These are phyloP conservation scores for Stentor roeselii DNA, from an alignment of 73 alveolate genomes.

Conservation along the genomic window DNA sequence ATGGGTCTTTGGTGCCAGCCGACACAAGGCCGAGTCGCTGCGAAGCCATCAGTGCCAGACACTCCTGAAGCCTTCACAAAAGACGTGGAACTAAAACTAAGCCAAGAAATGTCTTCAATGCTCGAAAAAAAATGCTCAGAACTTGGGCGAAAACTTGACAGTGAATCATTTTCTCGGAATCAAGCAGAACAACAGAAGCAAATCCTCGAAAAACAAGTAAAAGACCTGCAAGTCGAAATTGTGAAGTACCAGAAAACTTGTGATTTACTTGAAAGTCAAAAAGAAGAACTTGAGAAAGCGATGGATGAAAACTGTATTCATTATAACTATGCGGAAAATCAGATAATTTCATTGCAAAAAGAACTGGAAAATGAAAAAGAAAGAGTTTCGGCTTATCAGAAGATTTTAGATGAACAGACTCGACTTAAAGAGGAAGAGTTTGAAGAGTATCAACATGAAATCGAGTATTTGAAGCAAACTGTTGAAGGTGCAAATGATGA, in stretches of 20 bases:
- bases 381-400: not conserved
- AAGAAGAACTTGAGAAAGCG: not conserved
- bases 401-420: not conserved
- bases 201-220: not conserved
- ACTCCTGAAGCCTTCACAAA: not conserved
- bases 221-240: not conserved
- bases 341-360: slow-evolving; percentile 15
- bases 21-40: not conserved
- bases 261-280: not conserved
- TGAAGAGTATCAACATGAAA: slow-evolving; percentile 4
- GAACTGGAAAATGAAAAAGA: slow-evolving; percentile 14
- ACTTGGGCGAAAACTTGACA: slow-evolving; percentile 1
- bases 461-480: not conserved
- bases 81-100: not conserved
- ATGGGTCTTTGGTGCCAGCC: slow-evolving; percentile 32
- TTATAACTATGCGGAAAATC: not conserved
- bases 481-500: not conserved
- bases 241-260: not conserved
- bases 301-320: slow-evolving; percentile 17
- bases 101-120: not conserved
- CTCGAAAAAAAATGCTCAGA: slow-evolving; percentile 15
- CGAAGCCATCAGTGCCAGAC: not conserved
- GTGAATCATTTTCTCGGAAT: not conserved
- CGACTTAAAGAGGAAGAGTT: slow-evolving; percentile 1
- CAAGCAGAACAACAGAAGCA: not conserved